These are phyloP conservation scores for Hygrocybe punicea DNA, from an alignment of 768 basidiomycete genomes.

Conservation along the genomic window DNA sequence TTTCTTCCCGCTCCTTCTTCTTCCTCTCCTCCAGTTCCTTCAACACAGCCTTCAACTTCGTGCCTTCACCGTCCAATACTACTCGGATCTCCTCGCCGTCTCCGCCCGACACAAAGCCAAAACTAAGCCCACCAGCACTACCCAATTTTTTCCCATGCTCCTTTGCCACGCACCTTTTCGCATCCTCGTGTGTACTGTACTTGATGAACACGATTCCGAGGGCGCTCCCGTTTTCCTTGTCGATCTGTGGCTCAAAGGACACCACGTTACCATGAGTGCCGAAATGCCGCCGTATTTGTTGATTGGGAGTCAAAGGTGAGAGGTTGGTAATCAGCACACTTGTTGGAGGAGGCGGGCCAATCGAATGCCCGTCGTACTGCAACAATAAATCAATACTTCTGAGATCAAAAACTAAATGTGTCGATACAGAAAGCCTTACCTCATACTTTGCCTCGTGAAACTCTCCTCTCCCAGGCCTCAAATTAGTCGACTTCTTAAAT, in stretches of 20 bases:
- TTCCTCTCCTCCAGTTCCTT: constrained; percentile 60
- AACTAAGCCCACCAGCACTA: constrained; percentile 44
- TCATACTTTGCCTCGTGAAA: constrained; percentile 9
- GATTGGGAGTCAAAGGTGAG: constrained; percentile 65
- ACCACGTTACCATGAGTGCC: constrained; percentile 55
- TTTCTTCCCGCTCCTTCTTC: constrained; percentile 48
- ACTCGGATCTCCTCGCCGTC: constrained; percentile 65
- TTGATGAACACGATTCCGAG: constrained; percentile 79
- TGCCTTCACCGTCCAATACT: constrained; percentile 76
- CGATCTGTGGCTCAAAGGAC: constrained; percentile 74
- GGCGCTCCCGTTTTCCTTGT: constrained; percentile 73
- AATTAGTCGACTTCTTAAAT: constrained; percentile 15
- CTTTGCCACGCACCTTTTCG: constrained; percentile 58
- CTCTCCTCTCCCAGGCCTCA: constrained; percentile 4
- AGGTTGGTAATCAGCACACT: constrained; percentile 71
- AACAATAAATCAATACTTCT: constrained; percentile 1
- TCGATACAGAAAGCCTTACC: neutral
- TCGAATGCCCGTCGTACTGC: constrained; percentile 74
- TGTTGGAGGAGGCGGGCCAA: constrained; percentile 67
- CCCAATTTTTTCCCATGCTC: constrained; percentile 61
- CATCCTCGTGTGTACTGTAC: constrained; percentile 63
- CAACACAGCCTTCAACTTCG: constrained; percentile 59
- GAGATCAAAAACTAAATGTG: neutral
- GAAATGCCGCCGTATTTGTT: constrained; percentile 65
- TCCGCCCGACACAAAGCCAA: constrained; percentile 25